Conservation (phyloP, 2,329 filamentous ascomycete species). For the Diaporthe sp. region DNA sequence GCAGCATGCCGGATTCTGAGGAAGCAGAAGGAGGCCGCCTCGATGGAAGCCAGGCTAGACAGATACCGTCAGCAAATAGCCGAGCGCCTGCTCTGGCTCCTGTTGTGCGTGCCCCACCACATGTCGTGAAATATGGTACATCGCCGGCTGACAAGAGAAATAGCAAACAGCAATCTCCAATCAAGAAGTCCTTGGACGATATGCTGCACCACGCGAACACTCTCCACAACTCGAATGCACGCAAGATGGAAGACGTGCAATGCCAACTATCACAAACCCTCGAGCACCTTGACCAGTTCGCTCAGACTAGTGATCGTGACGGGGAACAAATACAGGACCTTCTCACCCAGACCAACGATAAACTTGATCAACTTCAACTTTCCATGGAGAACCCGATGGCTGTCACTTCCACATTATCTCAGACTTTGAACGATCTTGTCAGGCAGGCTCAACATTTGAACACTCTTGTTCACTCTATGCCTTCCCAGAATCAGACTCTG, state of each 20-base stretch:
- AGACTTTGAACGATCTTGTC: not conserved
- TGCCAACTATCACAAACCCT: not conserved
- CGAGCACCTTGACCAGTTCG: not conserved
- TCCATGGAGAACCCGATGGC: not conserved
- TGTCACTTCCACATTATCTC: not conserved
- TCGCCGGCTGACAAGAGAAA: not conserved
- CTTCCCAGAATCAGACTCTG: not conserved
- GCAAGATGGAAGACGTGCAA: slow-evolving; percentile 1
- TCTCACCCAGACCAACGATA: not conserved
- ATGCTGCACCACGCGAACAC: slow-evolving; percentile 1
- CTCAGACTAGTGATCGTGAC: too few species aligned
- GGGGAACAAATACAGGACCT: not conserved
- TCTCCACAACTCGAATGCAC: slow-evolving; percentile 1
- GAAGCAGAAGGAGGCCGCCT: slow-evolving; percentile 15
- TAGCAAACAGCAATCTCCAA: slow-evolving; percentile 22
- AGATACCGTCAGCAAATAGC: slow-evolving; percentile 22
- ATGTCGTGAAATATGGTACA: too few species aligned
- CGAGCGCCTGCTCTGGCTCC: slow-evolving; percentile 9
- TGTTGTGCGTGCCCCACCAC: not conserved
- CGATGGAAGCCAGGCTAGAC: not conserved
- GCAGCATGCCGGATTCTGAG: slow-evolving; percentile 16
- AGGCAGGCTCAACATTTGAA: not conserved
- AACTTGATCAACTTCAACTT: not conserved
- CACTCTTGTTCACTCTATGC: not conserved
- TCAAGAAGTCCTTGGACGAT: slow-evolving; percentile 14